These are phyloP conservation scores for Populus nigra DNA, from an alignment of 345 rosid genomes.

Conservation along the genomic window DNA sequence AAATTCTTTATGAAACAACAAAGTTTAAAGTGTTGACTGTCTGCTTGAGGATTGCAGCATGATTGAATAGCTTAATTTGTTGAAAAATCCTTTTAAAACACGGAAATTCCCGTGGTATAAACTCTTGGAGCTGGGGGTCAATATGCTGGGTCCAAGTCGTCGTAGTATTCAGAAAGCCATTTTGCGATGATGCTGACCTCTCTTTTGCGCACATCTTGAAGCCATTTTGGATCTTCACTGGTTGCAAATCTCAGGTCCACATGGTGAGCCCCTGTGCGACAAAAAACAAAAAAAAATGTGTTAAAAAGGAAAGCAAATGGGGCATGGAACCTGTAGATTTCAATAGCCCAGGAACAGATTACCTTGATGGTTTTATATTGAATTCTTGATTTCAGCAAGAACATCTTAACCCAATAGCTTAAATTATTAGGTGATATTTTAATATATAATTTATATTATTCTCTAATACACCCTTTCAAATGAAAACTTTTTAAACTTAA, in stretches of 20 bases:
- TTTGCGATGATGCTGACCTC: constrained; percentile 38
- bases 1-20: neutral
- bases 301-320: neutral
- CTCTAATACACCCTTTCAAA: fast-evolving
- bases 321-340: neutral
- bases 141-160: constrained; percentile 26
- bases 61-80: neutral
- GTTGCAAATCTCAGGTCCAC: constrained; percentile 61
- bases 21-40: neutral
- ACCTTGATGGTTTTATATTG: neutral
- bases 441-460: no score
- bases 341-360: neutral
- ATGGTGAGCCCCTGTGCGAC: constrained; percentile 56
- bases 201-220: constrained; percentile 40
- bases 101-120: neutral
- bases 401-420: no score
- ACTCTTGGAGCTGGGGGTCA: neutral
- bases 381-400: neutral
- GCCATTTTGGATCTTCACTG: constrained; percentile 52
- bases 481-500: no score
- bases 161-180: constrained; percentile 50
- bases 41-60: neutral
- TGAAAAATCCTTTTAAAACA: neutral
- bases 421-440: no score
- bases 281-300: neutral